Evolutionary conservation across 2,329 filamentous ascomycete genomes (phyloP).

Genomic region (Epichloe baconii): DNA sequence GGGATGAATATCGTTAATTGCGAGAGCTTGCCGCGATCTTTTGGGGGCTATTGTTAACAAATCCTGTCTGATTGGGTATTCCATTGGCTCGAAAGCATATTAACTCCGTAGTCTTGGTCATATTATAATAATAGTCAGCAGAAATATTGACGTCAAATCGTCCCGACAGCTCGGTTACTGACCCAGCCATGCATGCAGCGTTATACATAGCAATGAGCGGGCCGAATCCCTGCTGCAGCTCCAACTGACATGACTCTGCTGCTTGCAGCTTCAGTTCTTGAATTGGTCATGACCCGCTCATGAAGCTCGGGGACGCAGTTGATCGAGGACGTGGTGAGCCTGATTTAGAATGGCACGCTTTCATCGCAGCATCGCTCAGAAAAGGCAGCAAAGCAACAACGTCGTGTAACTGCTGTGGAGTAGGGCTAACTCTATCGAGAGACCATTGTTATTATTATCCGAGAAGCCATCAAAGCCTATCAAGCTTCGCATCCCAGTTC

Average conservation of each 20-base stretch:
- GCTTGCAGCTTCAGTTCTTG: background rate
- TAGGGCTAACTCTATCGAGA: background rate
- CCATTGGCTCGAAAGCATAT: background rate
- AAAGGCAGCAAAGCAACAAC: background rate
- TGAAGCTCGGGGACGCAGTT: background rate
- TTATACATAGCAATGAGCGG: slow-evolving; percentile 1
- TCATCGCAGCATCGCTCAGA: background rate
- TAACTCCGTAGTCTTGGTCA: background rate
- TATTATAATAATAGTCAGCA: background rate
- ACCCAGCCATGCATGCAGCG: background rate
- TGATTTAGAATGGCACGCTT: background rate
- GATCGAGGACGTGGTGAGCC: background rate
- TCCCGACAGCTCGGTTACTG: slow-evolving; percentile 7
- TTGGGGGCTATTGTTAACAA: background rate
- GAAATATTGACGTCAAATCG: background rate
- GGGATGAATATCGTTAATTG: background rate
- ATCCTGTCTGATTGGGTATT: no score
- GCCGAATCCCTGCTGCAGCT: slow-evolving; percentile 5
- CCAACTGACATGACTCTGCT: background rate
- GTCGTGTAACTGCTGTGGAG: background rate
- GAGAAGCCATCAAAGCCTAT: no score
- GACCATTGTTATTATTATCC: no score
- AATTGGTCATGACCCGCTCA: background rate
- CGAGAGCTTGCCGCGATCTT: background rate
- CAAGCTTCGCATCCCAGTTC: no score